These are phyloP conservation scores for Osmanthus fragrans DNA, from an alignment of 257 asterid species.

Conservation along the genomic window DNA sequence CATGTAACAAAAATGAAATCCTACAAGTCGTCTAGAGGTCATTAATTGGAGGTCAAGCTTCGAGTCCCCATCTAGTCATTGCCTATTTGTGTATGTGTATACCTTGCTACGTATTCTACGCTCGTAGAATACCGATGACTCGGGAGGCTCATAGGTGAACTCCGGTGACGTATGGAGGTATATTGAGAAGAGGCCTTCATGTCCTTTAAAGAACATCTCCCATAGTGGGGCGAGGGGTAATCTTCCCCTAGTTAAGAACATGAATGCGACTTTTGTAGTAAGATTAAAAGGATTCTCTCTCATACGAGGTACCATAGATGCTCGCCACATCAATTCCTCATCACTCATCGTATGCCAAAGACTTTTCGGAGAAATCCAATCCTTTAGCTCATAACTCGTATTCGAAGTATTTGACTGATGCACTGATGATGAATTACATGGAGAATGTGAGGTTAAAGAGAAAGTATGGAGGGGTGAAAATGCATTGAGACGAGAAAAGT, in stretches of 20 bases:
- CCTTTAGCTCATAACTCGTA: constrained; percentile 2
- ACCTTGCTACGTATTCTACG: constrained; percentile 78
- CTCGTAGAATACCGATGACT: constrained; percentile 67
- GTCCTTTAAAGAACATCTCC: constrained; percentile 77
- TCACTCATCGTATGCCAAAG: constrained; percentile 59
- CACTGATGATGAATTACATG: constrained; percentile 17
- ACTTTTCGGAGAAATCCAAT: constrained; percentile 30
- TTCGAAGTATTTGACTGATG: constrained; percentile 26
- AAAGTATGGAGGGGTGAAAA: constrained; percentile 39
- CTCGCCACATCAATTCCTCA: constrained; percentile 64
- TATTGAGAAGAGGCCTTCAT: constrained; percentile 61
- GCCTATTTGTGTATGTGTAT: not conserved
- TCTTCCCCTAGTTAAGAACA: constrained; percentile 67
- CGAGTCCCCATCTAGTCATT: not conserved
- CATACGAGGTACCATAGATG: constrained; percentile 60
- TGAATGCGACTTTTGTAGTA: constrained; percentile 62
- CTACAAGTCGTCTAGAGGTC: too few species aligned
- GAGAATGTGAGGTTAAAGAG: constrained; percentile 17
- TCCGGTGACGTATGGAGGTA: constrained; percentile 66
- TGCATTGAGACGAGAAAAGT: constrained; percentile 43
- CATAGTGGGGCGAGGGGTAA: constrained; percentile 67
- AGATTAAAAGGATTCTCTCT: constrained; percentile 44
- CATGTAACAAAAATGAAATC: too few species aligned
- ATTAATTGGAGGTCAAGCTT: too few species aligned
- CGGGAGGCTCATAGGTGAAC: constrained; percentile 40